phyloP scores from a whole-genome alignment of 2,329 filamentous ascomycete genomes.

The Scytalidium sp. region DNA sequence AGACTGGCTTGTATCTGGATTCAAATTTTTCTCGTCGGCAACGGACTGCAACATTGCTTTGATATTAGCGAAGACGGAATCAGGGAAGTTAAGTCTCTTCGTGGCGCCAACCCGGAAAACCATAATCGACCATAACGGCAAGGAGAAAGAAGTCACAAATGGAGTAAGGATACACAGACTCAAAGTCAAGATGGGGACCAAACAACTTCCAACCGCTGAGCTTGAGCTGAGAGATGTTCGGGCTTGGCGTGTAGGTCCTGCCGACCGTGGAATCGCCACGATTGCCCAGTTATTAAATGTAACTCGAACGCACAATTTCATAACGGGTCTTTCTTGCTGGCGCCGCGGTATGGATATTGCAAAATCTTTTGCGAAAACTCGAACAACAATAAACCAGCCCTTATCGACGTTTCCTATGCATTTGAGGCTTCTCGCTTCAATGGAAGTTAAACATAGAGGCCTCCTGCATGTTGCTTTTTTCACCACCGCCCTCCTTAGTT shows the following conservation, averaged over 20 bases:
- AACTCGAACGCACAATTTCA: conserved; percentile 37
- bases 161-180: conserved; percentile 8
- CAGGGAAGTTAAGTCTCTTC: conserved; percentile 6
- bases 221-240: conserved; percentile 7
- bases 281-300: conserved; percentile 8
- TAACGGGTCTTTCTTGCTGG: conserved; percentile 33
- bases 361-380: conserved; percentile 36
- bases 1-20: conserved; percentile 7
- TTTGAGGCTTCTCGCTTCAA: conserved; percentile 32
- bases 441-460: conserved; percentile 35
- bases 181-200: conserved; percentile 9
- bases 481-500: conserved; percentile 30
- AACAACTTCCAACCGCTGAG: conserved; percentile 10
- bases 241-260: conserved; percentile 4
- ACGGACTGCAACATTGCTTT: conserved; percentile 8
- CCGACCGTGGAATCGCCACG: conserved; percentile 6
- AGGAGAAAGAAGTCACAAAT: conserved; percentile 8
- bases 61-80: conserved; percentile 8
- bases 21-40: conserved; percentile 9
- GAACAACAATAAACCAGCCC: conserved; percentile 32
- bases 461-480: conserved; percentile 35
- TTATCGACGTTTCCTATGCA: conserved; percentile 38
- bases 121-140: conserved; percentile 2
- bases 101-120: conserved; percentile 5
- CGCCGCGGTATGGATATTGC: conserved; percentile 36